Percentiles rank a stretch among this genome's conserved stretches.
Evolutionary conservation across 208 protist genomes (phyloP).

Genomic region (Entamoeba moshkovskii): DNA sequence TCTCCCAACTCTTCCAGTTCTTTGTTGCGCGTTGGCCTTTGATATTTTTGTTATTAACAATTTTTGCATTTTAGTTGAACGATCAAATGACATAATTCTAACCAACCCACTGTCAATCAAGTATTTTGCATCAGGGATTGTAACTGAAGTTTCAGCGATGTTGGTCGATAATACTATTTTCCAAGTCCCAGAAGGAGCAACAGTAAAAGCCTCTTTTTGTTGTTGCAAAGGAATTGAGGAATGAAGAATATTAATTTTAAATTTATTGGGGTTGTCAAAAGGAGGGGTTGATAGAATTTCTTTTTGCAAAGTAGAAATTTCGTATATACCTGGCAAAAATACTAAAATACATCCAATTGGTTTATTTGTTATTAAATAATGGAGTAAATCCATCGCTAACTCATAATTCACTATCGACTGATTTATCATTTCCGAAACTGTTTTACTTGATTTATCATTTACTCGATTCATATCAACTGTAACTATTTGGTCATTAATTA

Average conservation of each 20-base stretch:
- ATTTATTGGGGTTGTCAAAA: background rate
- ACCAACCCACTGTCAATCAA: slow-evolving; percentile 13
- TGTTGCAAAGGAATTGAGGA: background rate
- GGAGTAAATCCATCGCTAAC: background rate
- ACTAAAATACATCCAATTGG: background rate
- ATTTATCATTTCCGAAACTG: background rate
- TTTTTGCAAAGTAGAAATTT: background rate
- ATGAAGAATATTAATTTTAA: background rate
- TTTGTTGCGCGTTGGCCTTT: background rate
- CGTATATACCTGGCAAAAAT: background rate
- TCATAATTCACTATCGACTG: background rate
- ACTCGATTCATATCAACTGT: background rate
- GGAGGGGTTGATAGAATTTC: background rate
- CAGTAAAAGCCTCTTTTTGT: background rate
- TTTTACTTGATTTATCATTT: background rate
- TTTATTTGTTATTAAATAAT: background rate
- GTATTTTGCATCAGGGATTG: slow-evolving; percentile 17
- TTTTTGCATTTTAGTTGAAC: background rate
- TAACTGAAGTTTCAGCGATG: slow-evolving; percentile 29
- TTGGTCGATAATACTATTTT: slow-evolving; percentile 26
- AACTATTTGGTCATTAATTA: too few species aligned
- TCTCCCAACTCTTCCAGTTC: slow-evolving; percentile 11
- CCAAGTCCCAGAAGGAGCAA: background rate
- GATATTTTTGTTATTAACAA: background rate
- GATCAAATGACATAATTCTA: background rate